A percentile compares a stretch with the other conserved stretches of the same genome.
These are phyloP conservation scores for Uronychia setigera DNA, from an alignment of 73 alveolate species.

Conservation along the genomic window DNA sequence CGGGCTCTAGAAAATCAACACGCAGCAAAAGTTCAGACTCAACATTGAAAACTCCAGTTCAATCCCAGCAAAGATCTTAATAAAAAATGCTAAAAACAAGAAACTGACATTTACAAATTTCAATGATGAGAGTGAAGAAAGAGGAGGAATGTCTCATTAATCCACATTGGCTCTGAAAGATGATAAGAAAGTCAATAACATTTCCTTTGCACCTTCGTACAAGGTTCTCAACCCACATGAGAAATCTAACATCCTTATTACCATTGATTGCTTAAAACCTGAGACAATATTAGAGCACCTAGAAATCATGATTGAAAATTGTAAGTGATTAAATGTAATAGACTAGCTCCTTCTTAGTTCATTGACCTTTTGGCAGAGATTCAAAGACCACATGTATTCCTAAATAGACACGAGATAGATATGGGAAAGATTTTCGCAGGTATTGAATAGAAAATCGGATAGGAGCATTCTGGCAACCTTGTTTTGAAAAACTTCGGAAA, in stretches of 20 bases:
- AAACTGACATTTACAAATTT: neutral
- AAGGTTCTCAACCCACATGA: constrained; percentile 18
- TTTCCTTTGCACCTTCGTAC: constrained; percentile 20
- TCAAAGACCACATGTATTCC: constrained; percentile 66
- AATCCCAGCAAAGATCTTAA: constrained; percentile 29
- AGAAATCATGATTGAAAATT: constrained; percentile 34
- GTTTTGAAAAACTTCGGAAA: constrained; percentile 75
- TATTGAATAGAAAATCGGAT: constrained; percentile 60
- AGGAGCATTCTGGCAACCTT: constrained; percentile 37
- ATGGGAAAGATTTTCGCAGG: constrained; percentile 75
- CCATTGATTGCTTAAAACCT: constrained; percentile 11
- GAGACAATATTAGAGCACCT: constrained; percentile 60
- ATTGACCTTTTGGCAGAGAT: constrained; percentile 69
- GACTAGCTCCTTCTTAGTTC: constrained; percentile 50
- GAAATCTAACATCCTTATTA: constrained; percentile 4
- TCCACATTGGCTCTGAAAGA: constrained; percentile 10
- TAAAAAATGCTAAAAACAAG: constrained; percentile 19
- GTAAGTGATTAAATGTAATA: neutral
- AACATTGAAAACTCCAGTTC: constrained; percentile 47
- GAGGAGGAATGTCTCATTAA: constrained; percentile 2
- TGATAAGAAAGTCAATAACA: neutral
- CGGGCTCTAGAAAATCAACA: constrained; percentile 62
- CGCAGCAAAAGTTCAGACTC: constrained; percentile 23
- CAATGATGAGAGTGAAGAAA: neutral
- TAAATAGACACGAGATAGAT: constrained; percentile 56